Base-by-base conservation (phyloP, 192 early-diverging fungal genomes). In the Entomortierella parvispora region DNA sequence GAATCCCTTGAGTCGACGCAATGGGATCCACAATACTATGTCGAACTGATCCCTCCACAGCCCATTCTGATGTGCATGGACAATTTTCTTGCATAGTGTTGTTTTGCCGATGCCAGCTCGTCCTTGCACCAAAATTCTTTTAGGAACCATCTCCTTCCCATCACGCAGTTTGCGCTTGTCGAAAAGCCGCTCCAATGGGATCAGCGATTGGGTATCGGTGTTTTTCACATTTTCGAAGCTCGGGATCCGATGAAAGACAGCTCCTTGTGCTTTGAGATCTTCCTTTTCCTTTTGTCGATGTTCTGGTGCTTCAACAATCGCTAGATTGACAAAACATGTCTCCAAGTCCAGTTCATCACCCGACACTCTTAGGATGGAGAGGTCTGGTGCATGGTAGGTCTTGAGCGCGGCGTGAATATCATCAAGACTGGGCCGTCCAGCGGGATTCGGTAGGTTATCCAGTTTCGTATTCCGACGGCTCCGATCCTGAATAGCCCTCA, bases 31-130 rank as follows among this genome's bases (percentile, higher is more conserved):
- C 28, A 68, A n/a, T 3, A 68, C 58, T 11, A 37, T 18, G 12
- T 68, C 58, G 42, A 68, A 68, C 0, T 25, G 66, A 53, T 60
- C 58, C 29, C 10, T 51, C 66, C 66, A 68, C 1, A 45, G 31
- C 5, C 57, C 57, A 20, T 0, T 51, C 50, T 68, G 66, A 44
- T 53, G 49, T 29, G 17, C 15, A 22, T 60, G 47, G 22, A 68
- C 57, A 33, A 68, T 2, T 47, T 53, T 68, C 43, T 68, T 68
- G 49, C 66, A 68, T 2, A 68, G 49, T 51, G 66, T 68, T 28
- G 66, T 60, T 18, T 68, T 68, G 48, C 66, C 66, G 12, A 68
- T 60, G 12, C 66, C 66, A 45, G 66, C 66, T 29, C 66, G 48
- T 28, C 66, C 66, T 9, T 60, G 47, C 12, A 68, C 42, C 66